phyloP scores from a whole-genome alignment of 108 stramenopile genomes.

The Fragilaria radians region DNA sequence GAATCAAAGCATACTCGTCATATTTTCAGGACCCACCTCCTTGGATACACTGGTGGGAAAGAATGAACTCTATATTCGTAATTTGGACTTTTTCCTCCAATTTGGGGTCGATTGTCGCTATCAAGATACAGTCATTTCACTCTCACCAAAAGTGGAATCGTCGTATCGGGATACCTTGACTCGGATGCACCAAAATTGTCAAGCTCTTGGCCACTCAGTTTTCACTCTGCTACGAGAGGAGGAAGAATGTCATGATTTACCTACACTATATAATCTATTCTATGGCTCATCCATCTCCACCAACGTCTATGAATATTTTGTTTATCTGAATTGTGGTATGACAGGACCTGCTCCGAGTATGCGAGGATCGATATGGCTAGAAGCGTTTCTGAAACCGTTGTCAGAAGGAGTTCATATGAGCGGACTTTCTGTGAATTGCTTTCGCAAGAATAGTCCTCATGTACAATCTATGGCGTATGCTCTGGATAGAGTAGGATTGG shows the following conservation, averaged over 20 bases:
- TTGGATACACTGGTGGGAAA: conserved; percentile 34
- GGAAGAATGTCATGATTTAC: no score
- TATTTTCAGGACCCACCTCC: conserved; percentile 42
- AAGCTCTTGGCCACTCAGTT: no score
- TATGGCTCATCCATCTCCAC: no score
- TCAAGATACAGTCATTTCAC: conserved; percentile 23
- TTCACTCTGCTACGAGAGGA: no score
- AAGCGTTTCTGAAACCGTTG: conserved; percentile 27
- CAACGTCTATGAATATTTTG: conserved; percentile 44
- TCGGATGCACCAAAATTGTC: no score
- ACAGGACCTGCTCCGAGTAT: conserved; percentile 30
- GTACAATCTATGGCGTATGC: conserved; percentile 39
- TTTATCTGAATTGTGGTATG: conserved; percentile 45
- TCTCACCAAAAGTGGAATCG: conserved; percentile 33
- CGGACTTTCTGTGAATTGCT: conserved; percentile 29
- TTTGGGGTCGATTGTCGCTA: conserved; percentile 33
- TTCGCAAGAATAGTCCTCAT: conserved; percentile 24
- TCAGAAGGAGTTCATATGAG: conserved; percentile 22
- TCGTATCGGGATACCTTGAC: no score
- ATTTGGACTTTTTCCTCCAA: conserved; percentile 41
- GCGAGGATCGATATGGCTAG: no score
- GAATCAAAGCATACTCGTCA: conserved; percentile 32
- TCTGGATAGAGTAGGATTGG: conserved; percentile 18
- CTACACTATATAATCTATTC: no score
- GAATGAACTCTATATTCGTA: conserved; percentile 40